These are phyloP conservation scores for Rhizopogon hawkerae DNA, from an alignment of 1,284 basidiomycete genomes.

Conservation along the genomic window DNA sequence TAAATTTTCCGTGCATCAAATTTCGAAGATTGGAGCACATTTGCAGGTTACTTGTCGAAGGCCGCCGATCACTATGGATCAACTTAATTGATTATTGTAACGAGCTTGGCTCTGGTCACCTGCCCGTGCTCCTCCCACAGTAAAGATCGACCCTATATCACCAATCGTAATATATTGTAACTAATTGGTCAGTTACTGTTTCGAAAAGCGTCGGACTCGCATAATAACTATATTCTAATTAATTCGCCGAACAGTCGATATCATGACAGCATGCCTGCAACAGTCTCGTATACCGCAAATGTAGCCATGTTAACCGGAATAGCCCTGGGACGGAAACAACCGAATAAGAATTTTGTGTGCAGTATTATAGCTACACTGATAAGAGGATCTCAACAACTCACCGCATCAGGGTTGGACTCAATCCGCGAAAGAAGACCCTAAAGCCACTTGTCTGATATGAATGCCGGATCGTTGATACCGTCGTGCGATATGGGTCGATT, in stretches of 20 bases:
- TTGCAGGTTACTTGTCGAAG: too few species aligned
- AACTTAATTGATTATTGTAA: too few species aligned
- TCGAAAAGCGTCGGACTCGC: too few species aligned
- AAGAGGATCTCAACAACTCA: not conserved
- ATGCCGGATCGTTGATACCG: conserved; percentile 46
- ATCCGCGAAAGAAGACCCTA: conserved; percentile 64
- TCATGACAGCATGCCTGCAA: conserved; percentile 4
- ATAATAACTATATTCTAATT: not conserved
- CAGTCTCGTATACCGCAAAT: conserved; percentile 43
- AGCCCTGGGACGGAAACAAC: conserved; percentile 24
- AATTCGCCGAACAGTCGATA: not conserved
- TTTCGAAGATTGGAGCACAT: too few species aligned
- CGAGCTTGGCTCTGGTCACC: too few species aligned
- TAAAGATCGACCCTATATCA: too few species aligned
- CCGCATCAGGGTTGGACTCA: conserved; percentile 74
- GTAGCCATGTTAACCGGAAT: conserved; percentile 53
- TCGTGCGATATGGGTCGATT: conserved; percentile 46
- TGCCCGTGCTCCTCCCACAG: too few species aligned
- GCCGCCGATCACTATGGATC: too few species aligned
- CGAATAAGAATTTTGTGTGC: not conserved
- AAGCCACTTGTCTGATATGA: conserved; percentile 62
- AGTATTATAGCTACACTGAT: conserved; percentile 17
- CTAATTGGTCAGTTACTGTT: too few species aligned
- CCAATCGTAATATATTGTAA: too few species aligned
- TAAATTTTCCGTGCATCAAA: too few species aligned